phyloP scores from a whole-genome alignment of 192 early-diverging fungal species.

The Rhizophagus clarus region DNA sequence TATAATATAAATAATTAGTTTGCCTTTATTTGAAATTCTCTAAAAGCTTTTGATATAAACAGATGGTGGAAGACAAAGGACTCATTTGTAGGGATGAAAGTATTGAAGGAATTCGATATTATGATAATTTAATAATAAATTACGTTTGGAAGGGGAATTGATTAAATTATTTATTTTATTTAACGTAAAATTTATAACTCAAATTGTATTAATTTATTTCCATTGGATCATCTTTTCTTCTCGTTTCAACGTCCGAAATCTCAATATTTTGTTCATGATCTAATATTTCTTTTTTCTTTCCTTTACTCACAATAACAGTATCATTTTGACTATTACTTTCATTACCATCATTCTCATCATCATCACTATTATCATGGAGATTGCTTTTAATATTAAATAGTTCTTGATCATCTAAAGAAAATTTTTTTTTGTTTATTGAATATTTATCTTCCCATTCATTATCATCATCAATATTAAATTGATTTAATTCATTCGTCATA shows the following conservation, averaged over 20 bases:
- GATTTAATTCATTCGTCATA: not conserved
- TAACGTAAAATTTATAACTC: not conserved
- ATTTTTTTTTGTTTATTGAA: not conserved
- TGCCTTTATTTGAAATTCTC: slow-evolving; percentile 14
- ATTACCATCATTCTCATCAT: not conserved
- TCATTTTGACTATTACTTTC: not conserved
- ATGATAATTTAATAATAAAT: slow-evolving; percentile 63
- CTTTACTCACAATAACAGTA: not conserved
- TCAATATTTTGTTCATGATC: not conserved
- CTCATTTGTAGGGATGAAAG: slow-evolving; percentile 88
- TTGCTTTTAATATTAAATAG: not conserved
- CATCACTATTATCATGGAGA: not conserved
- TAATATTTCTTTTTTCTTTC: not conserved
- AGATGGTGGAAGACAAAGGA: slow-evolving; percentile 78
- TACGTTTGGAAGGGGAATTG: not conserved
- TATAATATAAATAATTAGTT: slow-evolving; percentile 1
- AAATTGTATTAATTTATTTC: not conserved
- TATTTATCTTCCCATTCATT: not conserved
- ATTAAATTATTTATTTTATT: not conserved
- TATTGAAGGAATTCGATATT: slow-evolving; percentile 82
- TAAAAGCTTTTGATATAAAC: slow-evolving; percentile 3
- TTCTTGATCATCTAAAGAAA: not conserved
- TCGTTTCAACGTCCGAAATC: too few relatives aligned
- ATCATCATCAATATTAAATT: not conserved
- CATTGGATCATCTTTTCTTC: too few relatives aligned